These are phyloP conservation scores for Zostera marina DNA, from an alignment of 116 monocot genomes.

Conservation along the genomic window DNA sequence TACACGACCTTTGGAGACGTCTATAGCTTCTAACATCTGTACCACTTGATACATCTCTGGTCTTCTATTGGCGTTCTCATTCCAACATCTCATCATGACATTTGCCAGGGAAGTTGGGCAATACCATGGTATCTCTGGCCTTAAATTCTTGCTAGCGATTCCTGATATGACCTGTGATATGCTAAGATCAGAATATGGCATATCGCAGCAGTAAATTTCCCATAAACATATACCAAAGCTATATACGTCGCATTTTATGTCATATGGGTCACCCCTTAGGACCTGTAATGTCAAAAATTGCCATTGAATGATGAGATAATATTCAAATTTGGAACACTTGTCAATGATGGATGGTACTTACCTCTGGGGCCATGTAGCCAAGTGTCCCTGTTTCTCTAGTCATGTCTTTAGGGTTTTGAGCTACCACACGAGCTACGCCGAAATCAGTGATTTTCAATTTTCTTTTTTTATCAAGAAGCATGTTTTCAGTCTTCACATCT, in stretches of 20 bases:
- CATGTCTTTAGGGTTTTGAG: slow-evolving; percentile 27
- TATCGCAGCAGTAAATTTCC: slow-evolving; percentile 95
- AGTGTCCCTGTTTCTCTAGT: slow-evolving; percentile 21
- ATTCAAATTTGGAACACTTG: not conserved
- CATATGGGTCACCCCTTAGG: slow-evolving; percentile 77
- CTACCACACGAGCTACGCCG: slow-evolving; percentile 23
- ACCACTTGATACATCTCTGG: slow-evolving; percentile 93
- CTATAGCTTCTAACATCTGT: slow-evolving; percentile 69
- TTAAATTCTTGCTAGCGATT: slow-evolving; percentile 81
- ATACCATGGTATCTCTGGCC: slow-evolving; percentile 84
- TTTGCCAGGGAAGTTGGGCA: slow-evolving; percentile 70
- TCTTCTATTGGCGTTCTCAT: slow-evolving; percentile 66
- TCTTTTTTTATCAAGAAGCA: slow-evolving; percentile 20
- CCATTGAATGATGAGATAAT: not conserved
- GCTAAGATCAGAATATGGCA: slow-evolving; percentile 93
- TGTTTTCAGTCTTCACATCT: slow-evolving; percentile 27
- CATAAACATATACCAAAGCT: slow-evolving; percentile 95
- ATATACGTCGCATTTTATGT: slow-evolving; percentile 89
- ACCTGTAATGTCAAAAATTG: slow-evolving; percentile 30
- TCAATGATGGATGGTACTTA: not conserved
- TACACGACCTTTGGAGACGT: slow-evolving; percentile 77
- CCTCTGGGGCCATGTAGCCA: slow-evolving; percentile 29
- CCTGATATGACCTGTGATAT: slow-evolving; percentile 80
- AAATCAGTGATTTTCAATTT: slow-evolving; percentile 24
- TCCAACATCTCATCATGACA: slow-evolving; percentile 94